Base-by-base conservation (phyloP, 2,329 filamentous ascomycete species). In the Botrytis medusae region DNA sequence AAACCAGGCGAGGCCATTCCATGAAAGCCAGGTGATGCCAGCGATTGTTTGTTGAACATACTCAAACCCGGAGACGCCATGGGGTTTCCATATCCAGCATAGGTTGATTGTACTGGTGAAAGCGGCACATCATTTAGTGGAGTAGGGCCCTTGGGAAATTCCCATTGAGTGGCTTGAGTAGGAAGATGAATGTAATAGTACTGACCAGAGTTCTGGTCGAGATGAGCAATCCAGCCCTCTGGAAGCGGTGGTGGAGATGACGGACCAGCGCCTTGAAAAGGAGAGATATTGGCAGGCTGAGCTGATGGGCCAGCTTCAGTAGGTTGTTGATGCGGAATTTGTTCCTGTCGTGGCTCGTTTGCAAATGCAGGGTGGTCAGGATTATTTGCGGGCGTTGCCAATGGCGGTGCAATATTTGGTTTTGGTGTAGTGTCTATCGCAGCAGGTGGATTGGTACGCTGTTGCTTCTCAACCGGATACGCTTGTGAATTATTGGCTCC, bases 171-270 rank as follows among this genome's bases (percentile, higher is more conserved):
- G 4, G 95, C 94, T 81, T 98, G 96, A 0, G 93, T 95, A 1
- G 95, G 93, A 44, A 99, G 87, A 82, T 99, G 96, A 74, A 99
- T 99, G 80, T 99, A 99, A 82, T 99, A 99, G 83, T 98, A 99
- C 81, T 98, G 95, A 1, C 96, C 96, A 2, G 95, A 98, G 80
- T 93, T 97, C 77, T 94, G 93, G 81, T 99, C 96, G 7, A 98
- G 87, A 82, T 98, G 96, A 32, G 96, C 94, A 79, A 99, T 98
- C 96, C 96, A 99, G 48, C 96, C 96, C 84, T 99, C 96, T 9
- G 96, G 96, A 25, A 99, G 87, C 3, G 95, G 96, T 34, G 96
- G 96, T 46, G 96, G 96, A 25, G 94, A 97, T 40, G 92, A 89
- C 44, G 93, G 93, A 1, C 91, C 88, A 37, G 89, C 84, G 71